phyloP scores from a whole-genome alignment of 192 early-diverging fungal species.

The Kickxella alabastrina region DNA sequence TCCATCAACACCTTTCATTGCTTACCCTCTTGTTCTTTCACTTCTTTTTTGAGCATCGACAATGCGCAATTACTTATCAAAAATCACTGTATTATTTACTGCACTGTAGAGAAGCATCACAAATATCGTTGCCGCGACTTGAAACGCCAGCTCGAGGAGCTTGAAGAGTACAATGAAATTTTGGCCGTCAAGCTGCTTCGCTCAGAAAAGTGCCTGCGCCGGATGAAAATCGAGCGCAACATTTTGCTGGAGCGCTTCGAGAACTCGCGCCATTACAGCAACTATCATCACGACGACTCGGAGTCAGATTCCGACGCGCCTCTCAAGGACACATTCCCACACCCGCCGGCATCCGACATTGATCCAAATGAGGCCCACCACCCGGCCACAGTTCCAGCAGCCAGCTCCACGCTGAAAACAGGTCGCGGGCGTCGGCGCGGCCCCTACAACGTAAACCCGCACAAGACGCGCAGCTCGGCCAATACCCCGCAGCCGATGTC shows the following conservation, averaged over 20 bases:
- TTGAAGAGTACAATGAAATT: slow-evolving; percentile 50
- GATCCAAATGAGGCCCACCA: slow-evolving; percentile 9
- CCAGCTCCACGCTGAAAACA: slow-evolving; percentile 1
- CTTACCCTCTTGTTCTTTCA: slow-evolving; percentile 1
- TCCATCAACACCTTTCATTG: background rate
- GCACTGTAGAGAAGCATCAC: slow-evolving; percentile 51
- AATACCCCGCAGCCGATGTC: slow-evolving; percentile 32
- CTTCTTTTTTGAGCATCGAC: too few relatives aligned
- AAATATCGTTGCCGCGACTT: slow-evolving; percentile 51
- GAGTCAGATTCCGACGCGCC: slow-evolving; percentile 43
- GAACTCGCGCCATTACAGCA: slow-evolving; percentile 25
- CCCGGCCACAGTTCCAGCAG: background rate
- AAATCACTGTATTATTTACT: too few relatives aligned
- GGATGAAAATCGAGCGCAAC: slow-evolving; percentile 50
- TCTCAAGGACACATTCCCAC: slow-evolving; percentile 40
- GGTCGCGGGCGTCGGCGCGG: slow-evolving; percentile 8
- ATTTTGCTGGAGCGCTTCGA: slow-evolving; percentile 44
- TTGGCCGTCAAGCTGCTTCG: slow-evolving; percentile 41
- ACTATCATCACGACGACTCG: slow-evolving; percentile 20
- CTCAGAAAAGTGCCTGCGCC: slow-evolving; percentile 45
- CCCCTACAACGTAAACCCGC: slow-evolving; percentile 1
- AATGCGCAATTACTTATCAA: too few relatives aligned
- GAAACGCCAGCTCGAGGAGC: slow-evolving; percentile 50
- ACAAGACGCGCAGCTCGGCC: slow-evolving; percentile 8
- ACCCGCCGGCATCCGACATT: slow-evolving; percentile 20